Conservation (phyloP, 257 asterid species). For the Solanum okadae region DNA sequence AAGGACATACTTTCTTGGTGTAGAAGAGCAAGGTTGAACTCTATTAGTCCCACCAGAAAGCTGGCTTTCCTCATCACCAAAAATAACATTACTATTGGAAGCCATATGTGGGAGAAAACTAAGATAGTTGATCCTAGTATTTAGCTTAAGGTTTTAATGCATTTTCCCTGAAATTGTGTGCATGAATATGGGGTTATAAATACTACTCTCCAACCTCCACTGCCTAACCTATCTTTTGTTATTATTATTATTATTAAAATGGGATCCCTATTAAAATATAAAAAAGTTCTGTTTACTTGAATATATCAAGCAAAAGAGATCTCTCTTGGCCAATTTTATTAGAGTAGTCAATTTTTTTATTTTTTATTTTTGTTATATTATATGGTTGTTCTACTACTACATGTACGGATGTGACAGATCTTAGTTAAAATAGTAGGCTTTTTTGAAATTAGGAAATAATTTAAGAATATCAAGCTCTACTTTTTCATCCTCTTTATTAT, state of each 20-base stretch:
- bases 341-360: background rate
- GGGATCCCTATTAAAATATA: no score
- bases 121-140: background rate
- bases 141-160: background rate
- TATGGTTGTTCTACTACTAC: background rate
- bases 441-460: background rate
- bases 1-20: background rate
- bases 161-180: background rate
- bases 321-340: background rate
- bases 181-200: background rate
- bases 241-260: background rate
- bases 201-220: background rate
- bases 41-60: background rate
- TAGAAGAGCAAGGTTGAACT: background rate
- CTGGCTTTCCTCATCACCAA: constrained; percentile 1
- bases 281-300: background rate
- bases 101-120: background rate
- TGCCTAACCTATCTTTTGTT: background rate
- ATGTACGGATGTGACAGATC: background rate
- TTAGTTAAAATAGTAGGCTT: background rate
- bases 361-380: background rate
- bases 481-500: background rate
- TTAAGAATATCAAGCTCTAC: background rate
- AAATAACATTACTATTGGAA: background rate
- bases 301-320: background rate